Evolutionary conservation across 257 asterid genomes (phyloP).

Genomic region (Solanum habrochaites): DNA sequence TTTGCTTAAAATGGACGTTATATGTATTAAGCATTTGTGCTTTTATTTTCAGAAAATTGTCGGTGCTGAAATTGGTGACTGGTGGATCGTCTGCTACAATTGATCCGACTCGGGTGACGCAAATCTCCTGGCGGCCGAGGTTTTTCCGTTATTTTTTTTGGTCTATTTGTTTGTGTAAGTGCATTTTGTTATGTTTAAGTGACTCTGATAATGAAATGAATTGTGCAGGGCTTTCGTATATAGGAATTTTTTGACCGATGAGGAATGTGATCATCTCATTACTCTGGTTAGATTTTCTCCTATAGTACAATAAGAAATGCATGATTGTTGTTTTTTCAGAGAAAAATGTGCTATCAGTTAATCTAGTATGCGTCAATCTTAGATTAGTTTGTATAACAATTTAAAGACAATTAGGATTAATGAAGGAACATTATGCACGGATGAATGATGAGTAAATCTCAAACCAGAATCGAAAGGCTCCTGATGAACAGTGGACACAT

Average conservation of each 20-base stretch:
- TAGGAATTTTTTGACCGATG: constrained; percentile 52
- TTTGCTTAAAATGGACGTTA: constrained; percentile 17
- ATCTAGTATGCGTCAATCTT: not conserved
- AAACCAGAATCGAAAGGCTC: not conserved
- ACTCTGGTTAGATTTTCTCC: constrained; percentile 37
- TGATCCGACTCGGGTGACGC: constrained; percentile 79
- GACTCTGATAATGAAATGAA: not conserved
- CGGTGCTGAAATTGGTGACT: constrained; percentile 31
- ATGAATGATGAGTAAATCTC: not conserved
- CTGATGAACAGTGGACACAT: not conserved
- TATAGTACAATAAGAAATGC: not conserved
- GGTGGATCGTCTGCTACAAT: constrained; percentile 37
- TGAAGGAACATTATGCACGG: not conserved
- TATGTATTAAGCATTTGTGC: not conserved
- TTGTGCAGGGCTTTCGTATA: constrained; percentile 66
- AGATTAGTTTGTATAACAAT: not conserved
- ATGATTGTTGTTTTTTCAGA: not conserved
- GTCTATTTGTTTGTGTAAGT: not conserved
- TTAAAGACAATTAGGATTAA: not conserved
- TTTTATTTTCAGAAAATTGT: constrained; percentile 29
- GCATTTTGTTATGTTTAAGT: not conserved
- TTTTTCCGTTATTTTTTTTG: not conserved
- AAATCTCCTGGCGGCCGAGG: constrained; percentile 90
- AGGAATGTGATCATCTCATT: constrained; percentile 85
- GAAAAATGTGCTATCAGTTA: not conserved